Evolutionary conservation across 495 filamentous ascomycete species (phyloP).

Genomic region (Xylaria scruposa): DNA sequence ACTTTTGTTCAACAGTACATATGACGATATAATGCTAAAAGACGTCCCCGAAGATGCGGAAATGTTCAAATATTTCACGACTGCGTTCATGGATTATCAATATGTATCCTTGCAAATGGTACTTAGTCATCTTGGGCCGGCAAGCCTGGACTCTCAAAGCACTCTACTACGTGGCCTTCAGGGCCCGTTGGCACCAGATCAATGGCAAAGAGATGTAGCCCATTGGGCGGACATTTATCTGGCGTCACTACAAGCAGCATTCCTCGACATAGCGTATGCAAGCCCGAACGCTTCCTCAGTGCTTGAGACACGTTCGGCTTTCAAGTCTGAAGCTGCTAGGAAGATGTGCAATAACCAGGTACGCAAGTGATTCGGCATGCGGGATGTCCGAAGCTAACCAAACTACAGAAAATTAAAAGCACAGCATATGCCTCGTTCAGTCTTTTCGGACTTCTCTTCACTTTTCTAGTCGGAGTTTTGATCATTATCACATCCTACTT

Average conservation of each 20-base stretch:
- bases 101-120: too few species aligned
- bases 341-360: conserved; percentile 28
- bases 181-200: conserved; percentile 8
- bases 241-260: conserved; percentile 18
- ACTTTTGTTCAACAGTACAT: conserved; percentile 11
- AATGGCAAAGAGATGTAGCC: conserved; percentile 30
- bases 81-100: too few species aligned
- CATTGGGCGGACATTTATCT: conserved; percentile 17
- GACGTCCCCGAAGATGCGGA: too few species aligned
- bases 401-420: conserved; percentile 28
- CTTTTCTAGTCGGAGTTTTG: conserved; percentile 10
- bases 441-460: conserved; percentile 30
- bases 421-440: conserved; percentile 26
- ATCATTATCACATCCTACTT: conserved; percentile 1
- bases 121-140: background rate
- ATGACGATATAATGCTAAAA: background rate
- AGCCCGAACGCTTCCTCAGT: too few species aligned
- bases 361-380: background rate
- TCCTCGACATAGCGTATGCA: background rate
- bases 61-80: too few species aligned
- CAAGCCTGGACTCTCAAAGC: conserved; percentile 2
- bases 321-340: too few species aligned
- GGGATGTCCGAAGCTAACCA: too few species aligned
- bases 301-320: too few species aligned
- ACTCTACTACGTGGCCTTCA: background rate